Base-by-base conservation (phyloP, 805 yeast genomes). In the Yamadazyma insecticola region DNA sequence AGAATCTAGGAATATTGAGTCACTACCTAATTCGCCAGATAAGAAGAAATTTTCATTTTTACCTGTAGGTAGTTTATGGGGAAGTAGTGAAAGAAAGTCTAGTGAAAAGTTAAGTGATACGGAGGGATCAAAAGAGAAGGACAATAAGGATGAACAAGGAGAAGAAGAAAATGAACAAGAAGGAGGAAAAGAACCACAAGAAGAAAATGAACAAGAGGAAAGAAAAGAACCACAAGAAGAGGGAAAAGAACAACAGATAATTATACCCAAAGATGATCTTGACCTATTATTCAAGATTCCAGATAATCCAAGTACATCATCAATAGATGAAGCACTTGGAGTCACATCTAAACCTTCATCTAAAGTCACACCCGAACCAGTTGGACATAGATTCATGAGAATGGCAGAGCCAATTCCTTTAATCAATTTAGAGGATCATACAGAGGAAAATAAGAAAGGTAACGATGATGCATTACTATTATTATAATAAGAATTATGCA, bases 281-380 rank as follows among this genome's bases (percentile, higher is more conserved):
- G 44, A 40, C 23, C 22, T 35, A 13, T 24, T 35, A 12, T 40
- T 40, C 18, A 18, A 31, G 10, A 28, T 37, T 16, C 31, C 34
- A 6, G 20, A 33, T 3, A 12, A 22, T 16, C 26, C 8, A 33
- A 23, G 28, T 13, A 15, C 12, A 26, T n/a, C n/a, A n/a, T n/a
- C n/a, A n/a, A n/a, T 35, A 8, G 51, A 47, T 23, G 56, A 51
- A 9, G 48, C 51, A 31, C 45, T 45, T 6, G 55, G 47, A 9
- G 52, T 52, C 29, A 35, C 43, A 2, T 38, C 50, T 5, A 38
- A 49, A 1, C 39, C 36, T 12, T 40, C 47, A 3, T 32, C 33
- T 5, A 18, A 19, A 22, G 23, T n/a, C n/a, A 10, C 25, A 10
- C 13, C 14, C 10, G 13, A 14, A 19, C 15, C 28, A 4, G 10